Conservation (phyloP, 441 rosid genomes). For the Oxalis stricta region DNA sequence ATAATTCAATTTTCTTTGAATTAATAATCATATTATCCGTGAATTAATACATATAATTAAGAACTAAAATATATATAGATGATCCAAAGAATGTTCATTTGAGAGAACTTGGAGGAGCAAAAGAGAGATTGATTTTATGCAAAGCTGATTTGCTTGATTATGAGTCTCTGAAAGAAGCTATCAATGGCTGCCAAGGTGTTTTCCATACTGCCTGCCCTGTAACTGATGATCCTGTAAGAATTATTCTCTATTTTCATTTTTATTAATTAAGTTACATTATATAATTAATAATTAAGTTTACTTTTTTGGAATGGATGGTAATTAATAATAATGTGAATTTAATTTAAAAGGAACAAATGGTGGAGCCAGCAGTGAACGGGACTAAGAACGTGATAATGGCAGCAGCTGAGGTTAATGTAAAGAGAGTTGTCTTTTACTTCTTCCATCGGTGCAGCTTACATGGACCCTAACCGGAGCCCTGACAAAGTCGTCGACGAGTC, state of each 20-base stretch:
- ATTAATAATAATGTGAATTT: not conserved
- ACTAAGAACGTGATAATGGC: slow-evolving; percentile 67
- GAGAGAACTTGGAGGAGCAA: slow-evolving; percentile 75
- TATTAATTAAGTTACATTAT: no score
- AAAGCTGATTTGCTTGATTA: slow-evolving; percentile 77
- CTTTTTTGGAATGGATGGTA: not conserved
- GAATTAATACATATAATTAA: no score
- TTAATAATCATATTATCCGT: no score
- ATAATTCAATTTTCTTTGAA: no score
- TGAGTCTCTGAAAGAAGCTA: slow-evolving; percentile 41
- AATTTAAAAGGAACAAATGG: slow-evolving; percentile 58
- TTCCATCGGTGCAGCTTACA: slow-evolving; percentile 72
- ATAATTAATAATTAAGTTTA: no score
- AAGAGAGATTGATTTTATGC: slow-evolving; percentile 55
- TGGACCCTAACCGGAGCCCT: slow-evolving; percentile 74
- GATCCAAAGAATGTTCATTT: slow-evolving; percentile 79
- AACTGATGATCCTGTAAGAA: slow-evolving; percentile 70
- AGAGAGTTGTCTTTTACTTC: slow-evolving; percentile 78
- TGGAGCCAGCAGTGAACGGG: slow-evolving; percentile 86
- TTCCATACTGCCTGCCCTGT: slow-evolving; percentile 86
- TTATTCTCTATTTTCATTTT: not conserved
- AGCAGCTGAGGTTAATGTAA: slow-evolving; percentile 61
- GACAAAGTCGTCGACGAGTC: slow-evolving; percentile 66
- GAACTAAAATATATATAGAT: slow-evolving; percentile 10
- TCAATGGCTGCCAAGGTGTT: slow-evolving; percentile 70